Evolutionary conservation across 2,329 filamentous ascomycete species (phyloP), one percentile per base, ranked within the genome.

Genomic region (Emmonsia crescens): DNA sequence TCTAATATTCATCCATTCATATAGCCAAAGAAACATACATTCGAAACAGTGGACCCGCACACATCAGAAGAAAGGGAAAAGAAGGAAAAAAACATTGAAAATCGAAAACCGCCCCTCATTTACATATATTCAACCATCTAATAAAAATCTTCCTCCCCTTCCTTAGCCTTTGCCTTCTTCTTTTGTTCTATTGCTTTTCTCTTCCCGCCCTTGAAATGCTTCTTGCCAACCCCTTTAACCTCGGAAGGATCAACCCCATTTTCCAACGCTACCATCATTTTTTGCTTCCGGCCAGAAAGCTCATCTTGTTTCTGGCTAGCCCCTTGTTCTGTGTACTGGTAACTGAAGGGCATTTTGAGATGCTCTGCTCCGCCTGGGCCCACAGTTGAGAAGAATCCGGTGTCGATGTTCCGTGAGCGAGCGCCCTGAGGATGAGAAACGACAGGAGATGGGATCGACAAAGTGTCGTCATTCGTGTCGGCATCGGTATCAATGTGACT

Each of bases 261-360:
- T 77, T 96, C 91, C 64, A 96, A 72, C 12, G 93, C 93, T 58
- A 89, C 79, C 79, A 96, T 84, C 46, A 87, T 81, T 70, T 69
- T 85, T 58, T 90, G 83, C 75, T 99, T 99, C 64, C 94, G 82
- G 0, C 92, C 92, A 21, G 84, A 90, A 55, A 96, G 76, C 65
- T 88, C 80, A 77, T 90, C 95, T 19, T 80, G 80, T 76, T 89
- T 95, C 33, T 81, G 76, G 63, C 77, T 75, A 5, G 73, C 77
- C 4, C 91, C 91, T 71, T 96, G 91, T 75, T 94, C 83, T 2
- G 86, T 86, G 76, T 96, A 95, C 77, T 94, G 89, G 77, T 94
- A 85, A 75, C 87, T 93, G 78, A 97, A 97, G 0, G 94, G 92
- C 80, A 86, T 86, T 61, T 78, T 86, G 44, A 95, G 66, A 69